Evolutionary conservation across 1,139 yeast species (phyloP), one percentile per base, ranked within the genome.

Genomic region (Geotrichum armillariae): DNA sequence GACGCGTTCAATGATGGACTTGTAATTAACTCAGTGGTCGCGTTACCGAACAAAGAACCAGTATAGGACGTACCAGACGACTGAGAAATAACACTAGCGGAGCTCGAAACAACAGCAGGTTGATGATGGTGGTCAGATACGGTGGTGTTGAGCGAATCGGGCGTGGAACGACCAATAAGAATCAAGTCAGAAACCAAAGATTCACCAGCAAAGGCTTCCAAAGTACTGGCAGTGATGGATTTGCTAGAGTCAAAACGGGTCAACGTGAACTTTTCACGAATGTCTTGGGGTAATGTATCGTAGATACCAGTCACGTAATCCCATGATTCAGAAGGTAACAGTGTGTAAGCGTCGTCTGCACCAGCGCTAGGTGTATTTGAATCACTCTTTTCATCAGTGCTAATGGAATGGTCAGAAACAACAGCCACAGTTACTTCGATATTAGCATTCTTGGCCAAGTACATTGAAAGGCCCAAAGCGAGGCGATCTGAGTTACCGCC

Each of bases 401-500:
- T 12, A 7, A 2, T 22, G 7, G 11, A 9, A 3, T 17, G 21
- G 18, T 42, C 41, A 18, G 47, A 35, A 4, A 40, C 33, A 5
- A 44, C 49, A 1, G 41, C 36, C 3, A 52, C 49, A n/a, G 41
- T 45, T n/a, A 52, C 47, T n/a, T 27, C 18, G 31, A 52, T 31
- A 20, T 46, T 34, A 6, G 46, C 50, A 21, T 52, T 48, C 16
- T 47, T 46, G 22, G 52, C 54, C 16, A 52, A 18, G 32, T 48
- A 52, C 5, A 41, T 16, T n/a, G 50, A 48, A 4, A 52, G 23
- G 2, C 52, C 52, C 20, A 52, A 33, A 2, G 54, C 54, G 9
- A 52, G 34, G 29, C 38, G 41, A 33, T 52, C 54, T 32, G 37
- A 46, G 5, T 20, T 6, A 7, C 50, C 52, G 9, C 54, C 54